Evolutionary conservation across 139 green algal species (phyloP).

Genomic region (Microglena sp.): DNA sequence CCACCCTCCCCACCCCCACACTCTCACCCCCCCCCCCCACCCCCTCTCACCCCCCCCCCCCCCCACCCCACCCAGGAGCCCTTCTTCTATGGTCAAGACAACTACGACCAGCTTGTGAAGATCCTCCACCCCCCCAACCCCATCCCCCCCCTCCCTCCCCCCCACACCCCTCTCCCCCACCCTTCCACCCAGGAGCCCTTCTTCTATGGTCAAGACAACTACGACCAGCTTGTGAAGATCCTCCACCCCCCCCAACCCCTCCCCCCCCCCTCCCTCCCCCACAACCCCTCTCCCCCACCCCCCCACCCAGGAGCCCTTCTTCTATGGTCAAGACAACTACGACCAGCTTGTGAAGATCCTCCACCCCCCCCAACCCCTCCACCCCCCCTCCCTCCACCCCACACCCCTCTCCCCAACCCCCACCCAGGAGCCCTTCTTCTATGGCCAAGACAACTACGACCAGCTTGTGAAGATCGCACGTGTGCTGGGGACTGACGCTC

Average conservation of each 20-base stretch:
- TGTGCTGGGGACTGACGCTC: slow-evolving; percentile 85
- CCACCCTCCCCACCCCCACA: too few species aligned
- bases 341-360: slow-evolving; percentile 59
- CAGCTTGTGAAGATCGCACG: slow-evolving; percentile 46
- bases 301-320: slow-evolving; percentile 74
- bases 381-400: background rate
- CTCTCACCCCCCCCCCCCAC: too few species aligned
- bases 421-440: slow-evolving; percentile 82
- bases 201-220: slow-evolving; percentile 98
- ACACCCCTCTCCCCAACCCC: background rate
- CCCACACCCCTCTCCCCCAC: too few species aligned
- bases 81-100: slow-evolving; percentile 99
- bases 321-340: slow-evolving; percentile 98
- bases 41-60: too few species aligned
- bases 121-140: too few species aligned
- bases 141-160: too few species aligned
- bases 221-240: slow-evolving; percentile 69
- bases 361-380: background rate
- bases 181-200: slow-evolving; percentile 57
- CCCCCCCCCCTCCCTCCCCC: too few species aligned
- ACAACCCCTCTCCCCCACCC: background rate
- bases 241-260: too few species aligned
- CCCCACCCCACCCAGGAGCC: slow-evolving; percentile 40
- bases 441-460: slow-evolving; percentile 98
- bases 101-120: slow-evolving; percentile 98